Conservation (phyloP, 2,329 filamentous ascomycete genomes). For the Penicillium sp. region DNA sequence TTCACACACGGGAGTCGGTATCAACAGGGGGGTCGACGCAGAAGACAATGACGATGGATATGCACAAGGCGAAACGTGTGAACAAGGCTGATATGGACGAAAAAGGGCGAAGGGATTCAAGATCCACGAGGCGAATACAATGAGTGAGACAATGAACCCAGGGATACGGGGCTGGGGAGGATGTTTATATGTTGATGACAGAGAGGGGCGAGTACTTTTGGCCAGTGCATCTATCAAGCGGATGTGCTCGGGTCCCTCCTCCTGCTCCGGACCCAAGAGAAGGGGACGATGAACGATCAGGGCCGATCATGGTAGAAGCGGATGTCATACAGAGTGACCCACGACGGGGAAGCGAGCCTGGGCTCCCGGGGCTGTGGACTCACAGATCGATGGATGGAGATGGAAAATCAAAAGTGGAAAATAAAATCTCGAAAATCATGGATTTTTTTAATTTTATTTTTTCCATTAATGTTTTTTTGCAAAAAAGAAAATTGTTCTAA, state of each 20-base stretch:
- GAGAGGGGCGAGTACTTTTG: constrained; percentile 28
- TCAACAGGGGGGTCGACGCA: constrained; percentile 4
- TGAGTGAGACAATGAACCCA: constrained; percentile 28
- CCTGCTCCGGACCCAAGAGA: constrained; percentile 26
- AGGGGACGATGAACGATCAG: constrained; percentile 29
- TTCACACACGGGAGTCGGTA: constrained; percentile 8
- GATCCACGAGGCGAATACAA: constrained; percentile 30
- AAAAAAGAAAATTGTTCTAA: neutral
- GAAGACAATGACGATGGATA: constrained; percentile 23
- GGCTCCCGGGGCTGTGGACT: constrained; percentile 22
- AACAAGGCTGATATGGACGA: constrained; percentile 21
- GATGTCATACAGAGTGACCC: constrained; percentile 32
- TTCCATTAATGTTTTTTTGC: neutral
- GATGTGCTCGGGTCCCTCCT: constrained; percentile 16
- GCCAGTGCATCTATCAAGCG: constrained; percentile 16
- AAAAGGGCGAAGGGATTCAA: constrained; percentile 22
- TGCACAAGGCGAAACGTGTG: constrained; percentile 21
- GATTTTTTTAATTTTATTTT: neutral
- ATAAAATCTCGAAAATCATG: constrained; percentile 5
- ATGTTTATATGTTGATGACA: constrained; percentile 41
- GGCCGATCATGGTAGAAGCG: constrained; percentile 29
- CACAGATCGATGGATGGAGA: constrained; percentile 7
- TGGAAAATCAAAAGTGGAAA: constrained; percentile 5
- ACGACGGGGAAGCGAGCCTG: constrained; percentile 26
- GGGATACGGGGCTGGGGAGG: constrained; percentile 31